These are phyloP conservation scores for Nelumbo lutea DNA, from an alignment of 164 flowering plant genomes.

Conservation along the genomic window DNA sequence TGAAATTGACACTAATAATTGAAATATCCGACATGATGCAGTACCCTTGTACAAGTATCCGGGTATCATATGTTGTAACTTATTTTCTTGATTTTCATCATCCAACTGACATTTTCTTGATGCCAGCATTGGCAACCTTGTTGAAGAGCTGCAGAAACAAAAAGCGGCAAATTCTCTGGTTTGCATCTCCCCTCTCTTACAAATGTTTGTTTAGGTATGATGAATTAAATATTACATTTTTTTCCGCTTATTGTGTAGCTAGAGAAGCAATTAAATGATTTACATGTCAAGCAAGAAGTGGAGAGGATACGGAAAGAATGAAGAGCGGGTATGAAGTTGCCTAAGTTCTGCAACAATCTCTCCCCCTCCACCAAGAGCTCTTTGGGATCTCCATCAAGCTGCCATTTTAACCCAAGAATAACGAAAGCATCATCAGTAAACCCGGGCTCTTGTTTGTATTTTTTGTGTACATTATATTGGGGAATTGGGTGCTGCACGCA, in stretches of 20 bases:
- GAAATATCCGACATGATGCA: too few relatives aligned
- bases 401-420: not conserved
- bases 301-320: constrained; percentile 4
- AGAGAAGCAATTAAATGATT: constrained; percentile 23
- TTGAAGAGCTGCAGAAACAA: constrained; percentile 36
- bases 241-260: constrained; percentile 16
- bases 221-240: not conserved
- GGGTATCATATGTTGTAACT: not conserved
- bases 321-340: not conserved
- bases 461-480: constrained; percentile 4
- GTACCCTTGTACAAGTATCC: not conserved
- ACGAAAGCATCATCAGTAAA: too few relatives aligned
- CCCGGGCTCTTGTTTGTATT: not conserved
- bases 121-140: constrained; percentile 29
- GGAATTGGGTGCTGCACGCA: constrained; percentile 1
- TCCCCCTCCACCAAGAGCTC: not conserved
- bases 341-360: not conserved
- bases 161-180: constrained; percentile 41
- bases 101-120: not conserved
- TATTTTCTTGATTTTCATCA: not conserved
- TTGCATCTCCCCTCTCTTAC: not conserved
- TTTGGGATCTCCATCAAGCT: not conserved
- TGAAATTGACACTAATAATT: too few relatives aligned
- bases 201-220: not conserved
- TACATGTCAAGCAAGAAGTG: constrained; percentile 9